Base-by-base conservation (phyloP, 2,329 filamentous ascomycete species). In the Leptosphaerulina australis region DNA sequence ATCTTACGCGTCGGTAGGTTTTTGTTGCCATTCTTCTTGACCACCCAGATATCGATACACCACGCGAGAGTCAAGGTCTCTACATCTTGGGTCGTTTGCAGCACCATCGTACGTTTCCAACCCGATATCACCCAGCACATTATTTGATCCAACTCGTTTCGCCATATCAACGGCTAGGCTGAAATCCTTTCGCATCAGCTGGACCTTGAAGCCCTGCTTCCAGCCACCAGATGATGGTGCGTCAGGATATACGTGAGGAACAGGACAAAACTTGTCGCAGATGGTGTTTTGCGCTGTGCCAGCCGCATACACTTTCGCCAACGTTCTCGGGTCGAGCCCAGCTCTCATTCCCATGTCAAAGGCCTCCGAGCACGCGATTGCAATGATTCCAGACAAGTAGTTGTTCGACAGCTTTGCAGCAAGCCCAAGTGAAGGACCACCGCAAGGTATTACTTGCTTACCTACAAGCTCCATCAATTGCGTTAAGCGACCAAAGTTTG, bases 351-450 rank as follows among this genome's bases (percentile, higher is more conserved):
- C 82, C 66, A 86, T 82, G 50, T 84, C 79, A 73, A 85, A 79
- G 1, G 82, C 81, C 63, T 86, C 83, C 0, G 80, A 76, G 33
- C 74, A 77, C 0, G 82, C 82, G 44, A 86, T 82, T 5, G 82
- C 79, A 49, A 85, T 84, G 17, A 84, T 70, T 1, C 81, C 82
- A 0, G 79, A 83, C 38, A 80, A 75, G 64, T 86, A 86, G 59
- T 86, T 86, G 62, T 86, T 86, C 45, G 77, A 82, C 5, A 85
- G 69, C 66, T 85, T 86, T 0, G 83, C 81, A 0, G 81, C 78
- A 3, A 86, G 75, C 0, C 83, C 82, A 0, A 84, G 73, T 0
- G 78, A 79, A 0, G 80, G 76, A 0, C 77, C 81, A 3, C 83
- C 83, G 56, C 83, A 85, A 4, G 81, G 73, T 39, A 85, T 79